phyloP scores from a whole-genome alignment of 352 stramenopile species.

The Pythium brassicae region DNA sequence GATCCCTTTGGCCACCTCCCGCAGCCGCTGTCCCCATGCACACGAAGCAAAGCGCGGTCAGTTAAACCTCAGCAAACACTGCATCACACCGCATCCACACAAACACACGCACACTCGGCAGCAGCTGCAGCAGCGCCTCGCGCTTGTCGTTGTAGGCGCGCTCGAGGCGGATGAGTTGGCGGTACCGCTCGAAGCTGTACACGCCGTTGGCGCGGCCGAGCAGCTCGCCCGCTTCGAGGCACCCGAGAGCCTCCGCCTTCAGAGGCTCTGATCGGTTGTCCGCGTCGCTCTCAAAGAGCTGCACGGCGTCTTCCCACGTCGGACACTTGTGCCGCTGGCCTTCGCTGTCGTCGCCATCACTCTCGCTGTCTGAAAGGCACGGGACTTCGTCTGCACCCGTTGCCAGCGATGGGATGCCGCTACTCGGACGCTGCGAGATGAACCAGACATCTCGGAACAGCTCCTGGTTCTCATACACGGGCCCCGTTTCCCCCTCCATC shows the following conservation, averaged over 20 bases:
- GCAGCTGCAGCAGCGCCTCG: constrained; percentile 36
- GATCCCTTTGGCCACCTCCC: constrained; percentile 28
- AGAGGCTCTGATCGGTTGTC: not conserved
- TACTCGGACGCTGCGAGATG: constrained; percentile 15
- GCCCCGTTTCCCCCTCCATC: not conserved
- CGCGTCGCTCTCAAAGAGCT: constrained; percentile 16
- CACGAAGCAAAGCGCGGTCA: not conserved
- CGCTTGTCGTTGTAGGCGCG: constrained; percentile 46
- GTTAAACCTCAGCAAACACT: not conserved
- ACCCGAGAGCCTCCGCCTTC: constrained; percentile 15
- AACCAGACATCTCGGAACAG: constrained; percentile 47
- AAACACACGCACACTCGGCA: constrained; percentile 41
- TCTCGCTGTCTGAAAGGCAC: constrained; percentile 73
- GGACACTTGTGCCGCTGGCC: constrained; percentile 3
- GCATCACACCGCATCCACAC: not conserved
- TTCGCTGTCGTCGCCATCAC: constrained; percentile 24
- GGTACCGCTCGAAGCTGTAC: constrained; percentile 49
- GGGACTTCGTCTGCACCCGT: constrained; percentile 35
- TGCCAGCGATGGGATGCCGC: constrained; percentile 30
- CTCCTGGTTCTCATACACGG: not conserved
- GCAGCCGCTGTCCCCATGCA: constrained; percentile 23
- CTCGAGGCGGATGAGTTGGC: constrained; percentile 54
- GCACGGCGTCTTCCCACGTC: constrained; percentile 27
- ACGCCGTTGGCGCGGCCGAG: constrained; percentile 29
- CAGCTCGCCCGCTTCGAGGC: constrained; percentile 33